These are phyloP conservation scores for Cadophora malorum DNA, from an alignment of 2,329 filamentous ascomycete species.

Conservation along the genomic window DNA sequence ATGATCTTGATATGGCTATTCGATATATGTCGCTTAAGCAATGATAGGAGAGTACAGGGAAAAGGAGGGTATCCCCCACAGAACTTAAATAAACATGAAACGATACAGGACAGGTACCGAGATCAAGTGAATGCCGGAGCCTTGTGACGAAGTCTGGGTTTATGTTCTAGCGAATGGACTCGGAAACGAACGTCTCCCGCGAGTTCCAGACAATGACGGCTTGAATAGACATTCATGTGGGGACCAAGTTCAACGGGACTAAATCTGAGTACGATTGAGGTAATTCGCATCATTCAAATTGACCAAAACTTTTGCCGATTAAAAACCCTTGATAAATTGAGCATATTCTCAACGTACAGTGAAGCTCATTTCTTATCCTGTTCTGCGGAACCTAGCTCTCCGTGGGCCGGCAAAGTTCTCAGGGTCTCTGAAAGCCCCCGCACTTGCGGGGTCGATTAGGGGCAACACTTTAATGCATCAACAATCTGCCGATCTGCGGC, in stretches of 20 bases:
- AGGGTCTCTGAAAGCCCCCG: neutral
- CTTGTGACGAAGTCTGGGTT: neutral
- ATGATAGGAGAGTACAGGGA: neutral
- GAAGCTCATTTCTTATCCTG: neutral
- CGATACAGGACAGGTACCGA: neutral
- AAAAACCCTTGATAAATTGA: neutral
- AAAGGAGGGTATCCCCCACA: neutral
- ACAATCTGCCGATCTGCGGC: constrained; percentile 23
- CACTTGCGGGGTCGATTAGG: neutral
- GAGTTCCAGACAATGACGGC: no score
- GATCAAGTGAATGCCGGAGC: neutral
- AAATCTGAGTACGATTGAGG: neutral
- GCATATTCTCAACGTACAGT: neutral
- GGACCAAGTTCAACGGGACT: neutral
- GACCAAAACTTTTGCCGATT: neutral
- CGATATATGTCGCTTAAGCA: neutral
- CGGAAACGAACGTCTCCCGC: no score
- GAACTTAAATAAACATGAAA: constrained; percentile 12
- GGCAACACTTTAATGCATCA: neutral
- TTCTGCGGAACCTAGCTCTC: constrained; percentile 1
- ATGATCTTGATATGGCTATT: neutral
- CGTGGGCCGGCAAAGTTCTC: neutral
- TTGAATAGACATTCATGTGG: no score
- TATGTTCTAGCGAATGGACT: no score
- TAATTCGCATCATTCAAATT: neutral